Conservation (phyloP, 2,329 filamentous ascomycete genomes). For the Phaeosphaeria sp. region DNA sequence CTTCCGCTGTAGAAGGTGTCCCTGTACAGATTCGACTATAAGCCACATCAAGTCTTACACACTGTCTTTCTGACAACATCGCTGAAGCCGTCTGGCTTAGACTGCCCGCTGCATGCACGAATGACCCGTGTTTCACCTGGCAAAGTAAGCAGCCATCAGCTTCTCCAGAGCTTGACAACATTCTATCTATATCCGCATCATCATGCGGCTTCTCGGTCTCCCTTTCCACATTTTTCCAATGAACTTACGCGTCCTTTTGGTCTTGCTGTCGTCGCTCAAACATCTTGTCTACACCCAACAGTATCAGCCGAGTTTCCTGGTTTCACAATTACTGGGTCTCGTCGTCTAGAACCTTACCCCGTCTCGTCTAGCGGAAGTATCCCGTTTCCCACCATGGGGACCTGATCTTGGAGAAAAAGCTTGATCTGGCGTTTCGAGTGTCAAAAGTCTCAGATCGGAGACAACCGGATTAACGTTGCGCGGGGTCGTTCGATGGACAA, state of each 20-base stretch:
- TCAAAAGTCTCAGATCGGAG: background rate
- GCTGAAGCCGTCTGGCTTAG: background rate
- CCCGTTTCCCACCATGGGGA: background rate
- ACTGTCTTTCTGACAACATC: background rate
- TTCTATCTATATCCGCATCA: background rate
- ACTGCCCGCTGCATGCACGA: background rate
- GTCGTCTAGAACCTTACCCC: background rate
- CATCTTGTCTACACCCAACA: background rate
- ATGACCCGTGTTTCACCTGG: background rate
- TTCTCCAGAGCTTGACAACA: background rate
- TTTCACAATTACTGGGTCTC: background rate
- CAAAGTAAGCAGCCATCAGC: background rate
- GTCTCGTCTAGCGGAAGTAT: background rate
- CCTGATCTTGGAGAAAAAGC: background rate
- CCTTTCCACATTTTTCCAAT: background rate
- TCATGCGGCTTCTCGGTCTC: background rate
- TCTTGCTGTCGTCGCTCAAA: background rate
- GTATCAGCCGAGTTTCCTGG: constrained; percentile 1
- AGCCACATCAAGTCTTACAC: background rate
- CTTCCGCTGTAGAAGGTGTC: background rate
- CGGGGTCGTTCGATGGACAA: background rate
- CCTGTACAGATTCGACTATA: background rate
- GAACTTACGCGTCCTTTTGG: background rate
- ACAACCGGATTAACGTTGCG: background rate
- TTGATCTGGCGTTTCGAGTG: background rate